Percentiles rank a stretch among this genome's conserved stretches.
These are phyloP conservation scores for Epicoccum sorghinum DNA, from an alignment of 2,329 filamentous ascomycete genomes.

Conservation along the genomic window DNA sequence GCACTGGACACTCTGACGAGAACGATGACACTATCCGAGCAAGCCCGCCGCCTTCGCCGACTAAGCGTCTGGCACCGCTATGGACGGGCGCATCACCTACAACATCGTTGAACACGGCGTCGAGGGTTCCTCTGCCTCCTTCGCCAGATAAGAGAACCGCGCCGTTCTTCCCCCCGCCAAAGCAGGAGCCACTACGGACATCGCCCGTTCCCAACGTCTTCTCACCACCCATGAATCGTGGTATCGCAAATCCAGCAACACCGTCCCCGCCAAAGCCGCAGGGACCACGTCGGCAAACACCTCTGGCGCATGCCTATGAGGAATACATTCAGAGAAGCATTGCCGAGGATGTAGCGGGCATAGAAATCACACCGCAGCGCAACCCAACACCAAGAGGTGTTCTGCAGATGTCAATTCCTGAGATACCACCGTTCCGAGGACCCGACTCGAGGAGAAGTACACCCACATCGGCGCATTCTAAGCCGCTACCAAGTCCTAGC, in stretches of 20 bases:
- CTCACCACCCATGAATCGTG: slow-evolving; percentile 38
- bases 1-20: slow-evolving; percentile 40
- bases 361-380: slow-evolving; percentile 45
- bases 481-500: slow-evolving; percentile 30
- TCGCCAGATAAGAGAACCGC: slow-evolving; percentile 51
- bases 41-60: slow-evolving; percentile 51
- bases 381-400: slow-evolving; percentile 39
- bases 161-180: slow-evolving; percentile 39
- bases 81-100: slow-evolving; percentile 46
- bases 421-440: slow-evolving; percentile 44
- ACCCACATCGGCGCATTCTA: slow-evolving; percentile 23
- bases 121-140: slow-evolving; percentile 53
- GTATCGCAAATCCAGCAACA: slow-evolving; percentile 39
- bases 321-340: slow-evolving; percentile 58
- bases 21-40: slow-evolving; percentile 46
- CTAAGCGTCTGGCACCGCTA: slow-evolving; percentile 45
- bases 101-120: slow-evolving; percentile 49
- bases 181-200: slow-evolving; percentile 36
- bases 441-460: slow-evolving; percentile 20
- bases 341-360: slow-evolving; percentile 47
- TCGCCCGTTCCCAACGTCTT: slow-evolving; percentile 42
- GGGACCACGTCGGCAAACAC: slow-evolving; percentile 41
- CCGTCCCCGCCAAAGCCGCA: slow-evolving; percentile 36
- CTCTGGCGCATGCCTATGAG: slow-evolving; percentile 47
- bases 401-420: slow-evolving; percentile 42